Evolutionary conservation across 805 yeast species (phyloP).

Genomic region (Ogataea salicorniae): DNA sequence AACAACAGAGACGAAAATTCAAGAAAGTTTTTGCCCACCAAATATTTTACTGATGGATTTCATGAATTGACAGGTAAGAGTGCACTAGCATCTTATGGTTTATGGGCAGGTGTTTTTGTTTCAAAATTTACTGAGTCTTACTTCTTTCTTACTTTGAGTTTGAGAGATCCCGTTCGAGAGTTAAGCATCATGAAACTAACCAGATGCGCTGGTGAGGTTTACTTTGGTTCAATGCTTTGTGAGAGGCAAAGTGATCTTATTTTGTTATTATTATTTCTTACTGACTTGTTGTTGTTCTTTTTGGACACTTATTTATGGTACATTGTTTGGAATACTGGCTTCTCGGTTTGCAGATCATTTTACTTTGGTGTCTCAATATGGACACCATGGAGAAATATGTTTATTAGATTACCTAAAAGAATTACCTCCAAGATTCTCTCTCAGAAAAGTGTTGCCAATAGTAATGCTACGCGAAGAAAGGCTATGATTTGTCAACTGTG

Average conservation of each 20-base stretch:
- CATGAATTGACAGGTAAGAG: slow-evolving; percentile 49
- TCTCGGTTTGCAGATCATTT: slow-evolving; percentile 62
- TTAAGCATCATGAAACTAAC: slow-evolving; percentile 49
- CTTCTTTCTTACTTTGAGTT: slow-evolving; percentile 66
- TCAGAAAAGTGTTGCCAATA: slow-evolving; percentile 32
- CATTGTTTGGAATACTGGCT: slow-evolving; percentile 70
- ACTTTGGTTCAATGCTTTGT: slow-evolving; percentile 51
- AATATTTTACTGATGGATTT: slow-evolving; percentile 56
- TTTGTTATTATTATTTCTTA: slow-evolving; percentile 45
- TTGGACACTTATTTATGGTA: slow-evolving; percentile 85
- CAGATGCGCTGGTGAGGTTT: slow-evolving; percentile 57
- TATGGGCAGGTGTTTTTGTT: slow-evolving; percentile 64
- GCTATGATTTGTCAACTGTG: slow-evolving; percentile 64
- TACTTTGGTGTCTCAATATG: slow-evolving; percentile 76
- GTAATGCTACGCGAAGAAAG: slow-evolving; percentile 38
- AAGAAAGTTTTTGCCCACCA: slow-evolving; percentile 48
- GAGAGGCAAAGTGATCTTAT: slow-evolving; percentile 51
- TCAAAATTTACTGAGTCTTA: slow-evolving; percentile 75
- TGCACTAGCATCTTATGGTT: slow-evolving; percentile 55
- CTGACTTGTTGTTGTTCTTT: slow-evolving; percentile 67
- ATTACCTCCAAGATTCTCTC: slow-evolving; percentile 65
- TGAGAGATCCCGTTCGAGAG: slow-evolving; percentile 70
- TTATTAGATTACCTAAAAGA: slow-evolving; percentile 70
- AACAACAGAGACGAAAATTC: slow-evolving; percentile 28
- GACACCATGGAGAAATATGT: slow-evolving; percentile 86